Conservation (phyloP, 164 flowering plant species). For the Berberis thunbergii region DNA sequence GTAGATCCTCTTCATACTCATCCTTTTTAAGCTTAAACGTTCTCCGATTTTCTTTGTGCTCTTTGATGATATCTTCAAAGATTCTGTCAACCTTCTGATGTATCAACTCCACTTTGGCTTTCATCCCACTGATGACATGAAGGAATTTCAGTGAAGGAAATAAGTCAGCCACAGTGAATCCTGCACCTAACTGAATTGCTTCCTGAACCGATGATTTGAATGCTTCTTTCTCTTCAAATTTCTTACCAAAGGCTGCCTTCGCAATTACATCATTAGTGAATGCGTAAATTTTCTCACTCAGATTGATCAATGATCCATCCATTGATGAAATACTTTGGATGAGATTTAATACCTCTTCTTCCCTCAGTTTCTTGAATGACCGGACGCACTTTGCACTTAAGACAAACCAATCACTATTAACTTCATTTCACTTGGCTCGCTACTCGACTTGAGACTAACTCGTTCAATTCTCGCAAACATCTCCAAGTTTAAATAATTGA, state of each 20-base stretch:
- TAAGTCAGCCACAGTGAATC: conserved; percentile 10
- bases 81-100: conserved; percentile 16
- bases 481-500: too few species aligned
- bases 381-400: too few species aligned
- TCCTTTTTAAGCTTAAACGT: background rate
- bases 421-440: too few species aligned
- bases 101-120: conserved; percentile 12
- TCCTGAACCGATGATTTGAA: conserved; percentile 10
- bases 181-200: background rate
- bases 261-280: conserved; percentile 12
- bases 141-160: conserved; percentile 22
- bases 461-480: too few species aligned
- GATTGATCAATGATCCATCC: too few species aligned
- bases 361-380: too few species aligned
- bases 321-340: too few species aligned
- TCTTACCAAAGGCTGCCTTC: conserved; percentile 19
- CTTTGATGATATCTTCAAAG: conserved; percentile 16
- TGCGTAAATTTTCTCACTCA: background rate
- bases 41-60: conserved; percentile 7
- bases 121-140: conserved; percentile 14
- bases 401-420: too few species aligned
- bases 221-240: conserved; percentile 11
- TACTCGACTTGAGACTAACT: too few species aligned
- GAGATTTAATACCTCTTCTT: too few species aligned
- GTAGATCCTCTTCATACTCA: conserved; percentile 9